A percentile compares a stretch with the other conserved stretches of the same genome.
phyloP scores from a whole-genome alignment of 805 yeast species.

The Vanderwaltozyma yarrowii region DNA sequence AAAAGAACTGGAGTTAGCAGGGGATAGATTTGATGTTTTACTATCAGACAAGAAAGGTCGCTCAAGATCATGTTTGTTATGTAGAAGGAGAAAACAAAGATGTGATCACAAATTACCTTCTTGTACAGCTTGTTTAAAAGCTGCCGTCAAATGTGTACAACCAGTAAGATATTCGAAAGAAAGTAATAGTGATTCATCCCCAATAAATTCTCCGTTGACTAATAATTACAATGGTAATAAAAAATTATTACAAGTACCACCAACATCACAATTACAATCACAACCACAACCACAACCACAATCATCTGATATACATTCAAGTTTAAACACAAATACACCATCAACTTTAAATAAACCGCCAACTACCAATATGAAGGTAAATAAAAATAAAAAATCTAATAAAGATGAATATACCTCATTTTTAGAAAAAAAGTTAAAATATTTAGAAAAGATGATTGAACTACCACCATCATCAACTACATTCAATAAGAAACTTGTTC shows the following conservation, averaged over 20 bases:
- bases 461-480: slow-evolving; percentile 18
- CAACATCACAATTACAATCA: too few species aligned
- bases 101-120: slow-evolving; percentile 58
- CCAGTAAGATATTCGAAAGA: slow-evolving; percentile 42
- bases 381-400: slow-evolving; percentile 25
- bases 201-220: background rate
- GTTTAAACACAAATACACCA: too few species aligned
- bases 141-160: slow-evolving; percentile 51
- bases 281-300: too few species aligned
- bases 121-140: slow-evolving; percentile 57
- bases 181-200: background rate
- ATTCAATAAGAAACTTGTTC: slow-evolving; percentile 24
- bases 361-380: too few species aligned
- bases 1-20: slow-evolving; percentile 27
- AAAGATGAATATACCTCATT: slow-evolving; percentile 50
- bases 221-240: background rate
- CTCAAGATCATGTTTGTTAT: slow-evolving; percentile 45
- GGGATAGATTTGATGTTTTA: slow-evolving; percentile 20
- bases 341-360: too few species aligned
- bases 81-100: slow-evolving; percentile 50
- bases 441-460: slow-evolving; percentile 37
- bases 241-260: too few species aligned
- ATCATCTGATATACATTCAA: too few species aligned
- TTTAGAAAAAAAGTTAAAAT: slow-evolving; percentile 45
- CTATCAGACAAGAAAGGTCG: slow-evolving; percentile 42